A percentile compares a stretch with the other conserved stretches of the same genome.
Evolutionary conservation across 768 basidiomycete species (phyloP).

Genomic region (Podaxis mareebaensis): DNA sequence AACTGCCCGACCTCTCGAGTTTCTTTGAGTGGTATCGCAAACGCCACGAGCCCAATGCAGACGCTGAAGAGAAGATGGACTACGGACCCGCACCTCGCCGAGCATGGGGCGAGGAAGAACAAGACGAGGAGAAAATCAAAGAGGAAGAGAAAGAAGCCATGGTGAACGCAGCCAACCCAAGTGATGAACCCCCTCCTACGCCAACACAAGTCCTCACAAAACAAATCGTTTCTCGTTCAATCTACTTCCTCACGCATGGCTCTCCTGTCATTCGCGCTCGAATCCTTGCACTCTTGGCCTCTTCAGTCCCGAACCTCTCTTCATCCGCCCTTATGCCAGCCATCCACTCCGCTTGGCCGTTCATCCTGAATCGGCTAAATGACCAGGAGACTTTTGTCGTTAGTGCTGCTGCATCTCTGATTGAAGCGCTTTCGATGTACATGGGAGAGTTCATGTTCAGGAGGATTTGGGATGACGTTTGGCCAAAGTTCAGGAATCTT

Average conservation of each 20-base stretch:
- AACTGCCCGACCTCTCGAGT: conserved; percentile 38
- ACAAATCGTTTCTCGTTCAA: conserved; percentile 83
- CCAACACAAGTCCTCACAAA: conserved; percentile 75
- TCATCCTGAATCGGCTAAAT: conserved; percentile 78
- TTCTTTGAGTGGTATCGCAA: conserved; percentile 70
- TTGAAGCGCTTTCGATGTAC: conserved; percentile 70
- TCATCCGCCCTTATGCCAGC: conserved; percentile 80
- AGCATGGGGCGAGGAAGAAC: conserved; percentile 49
- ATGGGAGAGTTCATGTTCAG: conserved; percentile 85
- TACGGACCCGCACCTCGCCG: conserved; percentile 61
- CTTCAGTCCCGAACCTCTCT: conserved; percentile 70
- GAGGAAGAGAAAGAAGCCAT: conserved; percentile 23
- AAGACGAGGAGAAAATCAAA: conserved; percentile 27
- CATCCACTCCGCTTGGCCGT: conserved; percentile 93
- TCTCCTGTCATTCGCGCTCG: conserved; percentile 85
- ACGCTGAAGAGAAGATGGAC: conserved; percentile 43
- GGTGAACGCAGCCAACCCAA: conserved; percentile 32
- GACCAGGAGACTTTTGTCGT: conserved; percentile 81
- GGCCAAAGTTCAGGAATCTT: conserved; percentile 78
- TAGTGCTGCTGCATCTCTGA: conserved; percentile 67
- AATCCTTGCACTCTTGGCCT: conserved; percentile 73
- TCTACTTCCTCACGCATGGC: conserved; percentile 89
- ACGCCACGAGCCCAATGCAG: conserved; percentile 35
- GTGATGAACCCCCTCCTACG: conserved; percentile 57
- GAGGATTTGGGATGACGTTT: conserved; percentile 88